Base-by-base conservation (phyloP, 768 basidiomycete species). In the Auriscalpium microsporum region DNA sequence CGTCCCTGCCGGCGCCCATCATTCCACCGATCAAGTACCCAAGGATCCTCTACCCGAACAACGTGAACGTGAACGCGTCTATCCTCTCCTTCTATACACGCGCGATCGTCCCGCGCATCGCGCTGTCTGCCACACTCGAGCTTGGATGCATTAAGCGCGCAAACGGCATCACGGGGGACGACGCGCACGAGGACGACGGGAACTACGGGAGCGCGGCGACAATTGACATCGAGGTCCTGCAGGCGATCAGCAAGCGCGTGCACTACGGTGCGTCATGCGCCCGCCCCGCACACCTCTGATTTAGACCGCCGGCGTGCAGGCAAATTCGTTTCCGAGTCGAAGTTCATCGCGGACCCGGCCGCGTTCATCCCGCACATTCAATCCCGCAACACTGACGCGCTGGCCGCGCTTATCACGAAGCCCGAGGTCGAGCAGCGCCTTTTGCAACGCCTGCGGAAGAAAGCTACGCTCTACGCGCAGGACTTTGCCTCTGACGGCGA, bases 261-360 rank as follows among this genome's bases (percentile, higher is more conserved):
- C 96, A 99, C 71, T 99, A 95, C 65, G 96, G 96, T 94, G 61
- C 52, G 80, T 70, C 28, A 8, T 11, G 10, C 21, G 8, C 9
- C 9, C 44, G 48, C 35, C 38, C 23, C 21, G 16, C 49, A 23
- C 38, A 11, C 19, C 59, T 62, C 51, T 56, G 33, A 19, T 3
- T 34, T 35, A 28, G 14, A 38, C 4, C 23, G 17, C 4, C 23
- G 17, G 37, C 38, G 9, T 3, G 6, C 59, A 99, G 95, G 96
- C 55, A 98, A 97, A 78, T 99, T 99, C 68, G 96, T 99, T 6
- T 93, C 94, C 5, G 96, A 99, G 72, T 90, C 90, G 28, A 99
- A 99, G 68, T 99, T 99, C 75, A 68, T 78, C n/a, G 79, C 82
- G 34, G 75, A 90, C 58, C 95, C 96, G 17, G 75, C 85, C 37